Evolutionary conservation across 148 eudicot genomes (phyloP).

Genomic region (Pharnaceum exiguum): DNA sequence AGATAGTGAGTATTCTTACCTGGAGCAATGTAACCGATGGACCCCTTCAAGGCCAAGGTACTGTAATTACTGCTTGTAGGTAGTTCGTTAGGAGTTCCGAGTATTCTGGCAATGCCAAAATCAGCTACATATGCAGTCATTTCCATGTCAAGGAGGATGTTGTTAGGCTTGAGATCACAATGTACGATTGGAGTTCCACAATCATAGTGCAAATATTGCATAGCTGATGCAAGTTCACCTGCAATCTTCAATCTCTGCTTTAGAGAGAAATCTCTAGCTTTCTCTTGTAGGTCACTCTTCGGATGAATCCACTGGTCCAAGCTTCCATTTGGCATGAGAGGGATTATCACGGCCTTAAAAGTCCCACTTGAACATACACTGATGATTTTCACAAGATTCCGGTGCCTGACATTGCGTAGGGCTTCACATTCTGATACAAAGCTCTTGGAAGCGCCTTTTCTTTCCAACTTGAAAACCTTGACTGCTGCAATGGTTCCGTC

Average conservation of each 20-base stretch:
- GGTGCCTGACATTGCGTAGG: slow-evolving; percentile 16
- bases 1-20: too few relatives aligned
- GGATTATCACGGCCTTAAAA: slow-evolving; percentile 27
- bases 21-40: slow-evolving; percentile 34
- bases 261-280: neutral
- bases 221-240: slow-evolving; percentile 22
- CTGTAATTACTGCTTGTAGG: slow-evolving; percentile 9
- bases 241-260: slow-evolving; percentile 20
- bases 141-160: slow-evolving; percentile 23
- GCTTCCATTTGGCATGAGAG: slow-evolving; percentile 24
- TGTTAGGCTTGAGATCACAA: slow-evolving; percentile 35
- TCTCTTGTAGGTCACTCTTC: neutral
- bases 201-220: slow-evolving; percentile 32
- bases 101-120: slow-evolving; percentile 33
- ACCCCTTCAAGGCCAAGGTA: slow-evolving; percentile 29
- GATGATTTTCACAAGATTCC: slow-evolving; percentile 17
- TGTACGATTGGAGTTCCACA: slow-evolving; percentile 28
- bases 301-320: slow-evolving; percentile 23
- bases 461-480: slow-evolving; percentile 16
- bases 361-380: slow-evolving; percentile 17
- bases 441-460: slow-evolving; percentile 15
- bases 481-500: slow-evolving; percentile 23
- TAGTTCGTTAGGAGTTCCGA: neutral
- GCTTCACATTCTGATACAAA: slow-evolving; percentile 25
- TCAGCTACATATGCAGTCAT: slow-evolving; percentile 28